Percentiles rank a stretch among this genome's conserved stretches.
These are phyloP conservation scores for Daldinia bambusicola DNA, from an alignment of 495 filamentous ascomycete species.

Conservation along the genomic window DNA sequence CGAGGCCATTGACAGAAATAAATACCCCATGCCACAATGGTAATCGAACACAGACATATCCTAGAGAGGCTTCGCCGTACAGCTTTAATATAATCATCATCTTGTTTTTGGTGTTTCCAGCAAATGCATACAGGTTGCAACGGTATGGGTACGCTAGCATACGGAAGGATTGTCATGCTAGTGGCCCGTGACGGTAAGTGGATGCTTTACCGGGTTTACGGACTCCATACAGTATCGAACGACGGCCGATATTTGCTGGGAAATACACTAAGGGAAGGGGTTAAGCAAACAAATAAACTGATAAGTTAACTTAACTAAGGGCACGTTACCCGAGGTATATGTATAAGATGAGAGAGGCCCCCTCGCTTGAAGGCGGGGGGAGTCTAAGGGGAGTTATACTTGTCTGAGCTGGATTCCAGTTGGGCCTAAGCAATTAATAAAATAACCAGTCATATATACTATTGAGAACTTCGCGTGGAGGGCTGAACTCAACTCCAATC, in stretches of 20 bases:
- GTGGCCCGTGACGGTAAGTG: not conserved
- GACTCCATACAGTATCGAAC: slow-evolving; percentile 7
- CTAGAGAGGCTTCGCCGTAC: not conserved
- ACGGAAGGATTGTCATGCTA: slow-evolving; percentile 8
- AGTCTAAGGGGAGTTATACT: too few species aligned
- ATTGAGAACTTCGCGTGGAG: not conserved
- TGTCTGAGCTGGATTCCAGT: not conserved
- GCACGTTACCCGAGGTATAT: too few species aligned
- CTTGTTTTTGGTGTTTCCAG: not conserved
- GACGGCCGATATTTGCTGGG: not conserved
- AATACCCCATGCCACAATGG: too few species aligned
- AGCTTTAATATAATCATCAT: not conserved
- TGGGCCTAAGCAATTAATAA: not conserved
- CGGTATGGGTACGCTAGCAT: not conserved
- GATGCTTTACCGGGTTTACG: not conserved
- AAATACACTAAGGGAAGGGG: not conserved
- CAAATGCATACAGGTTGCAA: not conserved
- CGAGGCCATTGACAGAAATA: not conserved
- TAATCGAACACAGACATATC: too few species aligned
- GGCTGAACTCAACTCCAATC: not conserved
- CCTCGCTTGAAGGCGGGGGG: too few species aligned
- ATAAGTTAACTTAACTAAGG: not conserved
- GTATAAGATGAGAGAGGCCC: too few species aligned
- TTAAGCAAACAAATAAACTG: not conserved
- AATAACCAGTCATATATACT: not conserved